phyloP scores from a whole-genome alignment of 164 flowering plant genomes.

The Macadamia integrifolia region DNA sequence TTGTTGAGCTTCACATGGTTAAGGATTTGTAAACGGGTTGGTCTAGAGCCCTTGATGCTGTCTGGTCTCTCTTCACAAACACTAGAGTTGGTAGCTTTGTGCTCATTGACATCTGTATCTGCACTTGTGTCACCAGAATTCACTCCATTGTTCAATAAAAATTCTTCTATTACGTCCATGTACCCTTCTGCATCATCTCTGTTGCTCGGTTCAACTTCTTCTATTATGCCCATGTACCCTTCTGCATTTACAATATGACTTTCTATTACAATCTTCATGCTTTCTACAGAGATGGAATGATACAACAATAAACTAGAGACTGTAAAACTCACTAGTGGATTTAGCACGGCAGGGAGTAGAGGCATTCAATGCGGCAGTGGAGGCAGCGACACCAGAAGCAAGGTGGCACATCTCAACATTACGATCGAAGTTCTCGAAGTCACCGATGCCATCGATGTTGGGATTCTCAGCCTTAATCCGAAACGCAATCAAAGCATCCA shows the following conservation, averaged over 20 bases:
- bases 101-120: background rate
- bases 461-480: background rate
- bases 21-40: slow-evolving; percentile 39
- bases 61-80: background rate
- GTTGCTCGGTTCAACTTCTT: slow-evolving; percentile 16
- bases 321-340: slow-evolving; percentile 22
- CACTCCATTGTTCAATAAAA: slow-evolving; percentile 3
- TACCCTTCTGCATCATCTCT: slow-evolving; percentile 10
- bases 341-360: slow-evolving; percentile 23
- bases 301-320: too few species aligned
- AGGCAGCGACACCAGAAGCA: background rate
- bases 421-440: background rate
- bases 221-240: slow-evolving; percentile 21
- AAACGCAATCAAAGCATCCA: slow-evolving; percentile 41
- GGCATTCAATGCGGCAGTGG: slow-evolving; percentile 22
- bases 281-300: too few species aligned
- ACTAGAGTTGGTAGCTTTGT: background rate
- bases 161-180: slow-evolving; percentile 28
- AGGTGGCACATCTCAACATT: background rate
- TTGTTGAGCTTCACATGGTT: slow-evolving; percentile 30
- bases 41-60: slow-evolving; percentile 11
- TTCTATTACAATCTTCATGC: too few species aligned
- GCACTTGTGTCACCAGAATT: slow-evolving; percentile 10
- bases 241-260: too few species aligned
- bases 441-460: background rate